Conservation (phyloP, 331 rosid species). For the Dryas integrifolia region DNA sequence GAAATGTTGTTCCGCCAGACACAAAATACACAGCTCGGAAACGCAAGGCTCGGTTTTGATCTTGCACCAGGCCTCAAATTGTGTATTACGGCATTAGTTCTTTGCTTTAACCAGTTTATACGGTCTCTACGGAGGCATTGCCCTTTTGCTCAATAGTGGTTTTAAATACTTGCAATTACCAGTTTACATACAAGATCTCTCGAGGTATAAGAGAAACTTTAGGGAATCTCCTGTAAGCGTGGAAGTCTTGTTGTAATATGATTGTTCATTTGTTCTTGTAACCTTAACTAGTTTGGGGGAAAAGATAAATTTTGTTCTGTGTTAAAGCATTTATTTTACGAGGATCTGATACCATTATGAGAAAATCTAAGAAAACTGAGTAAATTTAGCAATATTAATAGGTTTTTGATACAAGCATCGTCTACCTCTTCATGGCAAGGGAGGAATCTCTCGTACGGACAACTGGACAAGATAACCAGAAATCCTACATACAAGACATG, state of each 20-base stretch:
- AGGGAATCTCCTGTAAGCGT: not conserved
- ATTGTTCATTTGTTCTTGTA: not conserved
- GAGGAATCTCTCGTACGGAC: no score
- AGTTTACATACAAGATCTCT: not conserved
- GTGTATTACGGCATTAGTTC: not conserved
- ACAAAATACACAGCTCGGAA: conserved; percentile 83
- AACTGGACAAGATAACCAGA: no score
- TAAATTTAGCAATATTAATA: no score
- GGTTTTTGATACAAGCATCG: no score
- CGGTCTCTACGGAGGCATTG: not conserved
- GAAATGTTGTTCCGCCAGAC: conserved; percentile 70
- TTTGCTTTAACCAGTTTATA: not conserved
- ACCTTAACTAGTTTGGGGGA: not conserved
- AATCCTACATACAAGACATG: no score
- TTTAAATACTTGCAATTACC: not conserved
- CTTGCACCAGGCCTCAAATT: not conserved
- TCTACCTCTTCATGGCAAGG: no score
- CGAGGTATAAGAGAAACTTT: not conserved
- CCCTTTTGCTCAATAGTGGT: not conserved
- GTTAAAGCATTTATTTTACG: not conserved
- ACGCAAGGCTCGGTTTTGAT: conserved; percentile 75
- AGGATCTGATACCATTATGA: not conserved
- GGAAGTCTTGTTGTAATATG: not conserved
- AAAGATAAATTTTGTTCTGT: not conserved
- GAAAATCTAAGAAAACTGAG: no score